A percentile compares a stretch with the other conserved stretches of the same genome.
Conservation (phyloP, 1,139 yeast species). For the Groenewaldozyma auringiensis region DNA sequence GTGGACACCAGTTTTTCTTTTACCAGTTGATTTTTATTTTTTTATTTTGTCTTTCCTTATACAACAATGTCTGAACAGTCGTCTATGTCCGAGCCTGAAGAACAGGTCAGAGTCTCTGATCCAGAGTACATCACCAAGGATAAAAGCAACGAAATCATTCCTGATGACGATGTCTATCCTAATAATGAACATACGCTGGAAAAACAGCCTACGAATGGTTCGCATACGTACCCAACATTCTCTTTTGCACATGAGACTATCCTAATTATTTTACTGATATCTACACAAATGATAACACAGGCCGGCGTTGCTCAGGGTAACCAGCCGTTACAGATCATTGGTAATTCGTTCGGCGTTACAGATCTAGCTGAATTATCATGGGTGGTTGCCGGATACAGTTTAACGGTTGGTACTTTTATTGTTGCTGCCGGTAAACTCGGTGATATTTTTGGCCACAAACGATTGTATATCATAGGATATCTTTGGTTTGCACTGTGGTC, state of each 20-base stretch:
- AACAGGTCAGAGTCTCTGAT: no score
- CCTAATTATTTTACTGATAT: conserved; percentile 32
- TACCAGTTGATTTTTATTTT: no score
- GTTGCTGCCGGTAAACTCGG: conserved; percentile 55
- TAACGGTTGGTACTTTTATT: conserved; percentile 58
- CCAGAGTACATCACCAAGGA: no score
- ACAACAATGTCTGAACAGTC: no score
- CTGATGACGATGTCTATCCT: no score
- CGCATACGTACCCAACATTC: conserved; percentile 2
- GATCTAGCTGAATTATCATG: conserved; percentile 43
- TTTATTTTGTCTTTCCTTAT: no score
- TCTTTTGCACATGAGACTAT: conserved; percentile 17
- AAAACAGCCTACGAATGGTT: neutral
- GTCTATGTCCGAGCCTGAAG: no score
- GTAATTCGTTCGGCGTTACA: conserved; percentile 33
- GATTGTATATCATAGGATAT: conserved; percentile 42
- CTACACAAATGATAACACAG: conserved; percentile 46
- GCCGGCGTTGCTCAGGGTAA: conserved; percentile 44
- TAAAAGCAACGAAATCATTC: no score
- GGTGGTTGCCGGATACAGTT: conserved; percentile 52
- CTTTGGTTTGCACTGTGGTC: conserved; percentile 44
- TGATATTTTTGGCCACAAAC: conserved; percentile 55
- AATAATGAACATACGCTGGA: neutral
- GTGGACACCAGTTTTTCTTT: no score
- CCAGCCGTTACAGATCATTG: conserved; percentile 35